Conservation (phyloP, 148 eudicot species). For the Fagopyrum homotropicum region DNA sequence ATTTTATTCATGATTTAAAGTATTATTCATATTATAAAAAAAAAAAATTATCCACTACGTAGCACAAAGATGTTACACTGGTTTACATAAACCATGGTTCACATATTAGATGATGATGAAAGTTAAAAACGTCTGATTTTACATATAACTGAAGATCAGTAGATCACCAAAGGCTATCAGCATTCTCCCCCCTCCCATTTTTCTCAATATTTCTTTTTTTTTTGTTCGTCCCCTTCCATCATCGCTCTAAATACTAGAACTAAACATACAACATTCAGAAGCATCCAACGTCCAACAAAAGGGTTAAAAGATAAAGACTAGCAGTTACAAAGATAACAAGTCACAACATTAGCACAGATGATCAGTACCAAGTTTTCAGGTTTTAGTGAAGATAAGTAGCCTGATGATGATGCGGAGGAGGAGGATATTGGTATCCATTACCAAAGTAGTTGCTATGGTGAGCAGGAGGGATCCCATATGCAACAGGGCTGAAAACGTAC, state of each 20-base stretch:
- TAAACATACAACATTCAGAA: slow-evolving; percentile 26
- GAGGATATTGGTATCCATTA: slow-evolving; percentile 61
- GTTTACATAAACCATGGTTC: slow-evolving; percentile 24
- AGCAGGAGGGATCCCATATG: slow-evolving; percentile 56
- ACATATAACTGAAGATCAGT: slow-evolving; percentile 42
- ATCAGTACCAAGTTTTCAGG: slow-evolving; percentile 33
- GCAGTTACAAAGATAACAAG: slow-evolving; percentile 45
- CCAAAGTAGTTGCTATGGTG: slow-evolving; percentile 72
- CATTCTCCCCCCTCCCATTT: neutral
- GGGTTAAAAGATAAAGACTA: slow-evolving; percentile 52
- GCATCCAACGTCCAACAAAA: slow-evolving; percentile 39
- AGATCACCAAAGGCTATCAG: slow-evolving; percentile 22
- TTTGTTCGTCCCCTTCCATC: slow-evolving; percentile 17
- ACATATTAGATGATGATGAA: slow-evolving; percentile 43
- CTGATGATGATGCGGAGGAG: slow-evolving; percentile 34
- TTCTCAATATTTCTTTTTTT: slow-evolving; percentile 19
- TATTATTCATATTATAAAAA: neutral
- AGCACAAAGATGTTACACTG: neutral
- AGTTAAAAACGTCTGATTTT: slow-evolving; percentile 41
- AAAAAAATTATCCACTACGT: neutral
- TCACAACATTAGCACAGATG: slow-evolving; percentile 31
- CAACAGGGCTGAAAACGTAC: slow-evolving; percentile 32
- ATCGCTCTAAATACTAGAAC: slow-evolving; percentile 45
- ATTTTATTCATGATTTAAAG: neutral
- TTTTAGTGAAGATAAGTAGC: slow-evolving; percentile 73